Percentiles rank a stretch among this genome's conserved stretches.
Evolutionary conservation across 208 protist genomes (phyloP).

Genomic region (Blastocrithidia nonstop): DNA sequence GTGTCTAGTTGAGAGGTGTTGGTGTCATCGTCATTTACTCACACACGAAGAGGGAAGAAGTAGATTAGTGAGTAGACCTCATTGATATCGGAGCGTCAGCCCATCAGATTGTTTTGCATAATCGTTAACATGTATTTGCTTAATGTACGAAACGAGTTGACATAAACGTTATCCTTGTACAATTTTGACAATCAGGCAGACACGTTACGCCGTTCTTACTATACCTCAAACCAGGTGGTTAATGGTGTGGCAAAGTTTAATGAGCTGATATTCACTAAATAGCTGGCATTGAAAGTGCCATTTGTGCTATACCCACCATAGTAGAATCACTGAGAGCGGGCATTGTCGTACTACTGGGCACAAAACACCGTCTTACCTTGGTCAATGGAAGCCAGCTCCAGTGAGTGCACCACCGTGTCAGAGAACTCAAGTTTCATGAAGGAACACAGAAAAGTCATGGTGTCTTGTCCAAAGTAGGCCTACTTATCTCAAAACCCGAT

Average conservation of each 20-base stretch:
- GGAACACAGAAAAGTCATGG: background rate
- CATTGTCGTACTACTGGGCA: background rate
- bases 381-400: background rate
- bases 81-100: background rate
- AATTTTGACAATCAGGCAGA: background rate
- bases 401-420: background rate
- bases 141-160: background rate
- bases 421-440: background rate
- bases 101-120: background rate
- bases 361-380: background rate
- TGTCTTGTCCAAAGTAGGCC: background rate
- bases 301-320: background rate
- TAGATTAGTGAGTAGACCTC: background rate
- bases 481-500: background rate
- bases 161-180: background rate
- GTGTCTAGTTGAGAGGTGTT: background rate
- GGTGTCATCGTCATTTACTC: background rate
- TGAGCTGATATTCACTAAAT: background rate
- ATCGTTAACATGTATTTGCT: background rate
- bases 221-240: background rate
- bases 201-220: background rate
- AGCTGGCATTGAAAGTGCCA: background rate
- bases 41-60: background rate
- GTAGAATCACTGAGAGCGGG: background rate
- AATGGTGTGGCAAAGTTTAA: background rate